Base-by-base conservation (phyloP, 2,329 filamentous ascomycete species). In the Dactylellina cionopaga region DNA sequence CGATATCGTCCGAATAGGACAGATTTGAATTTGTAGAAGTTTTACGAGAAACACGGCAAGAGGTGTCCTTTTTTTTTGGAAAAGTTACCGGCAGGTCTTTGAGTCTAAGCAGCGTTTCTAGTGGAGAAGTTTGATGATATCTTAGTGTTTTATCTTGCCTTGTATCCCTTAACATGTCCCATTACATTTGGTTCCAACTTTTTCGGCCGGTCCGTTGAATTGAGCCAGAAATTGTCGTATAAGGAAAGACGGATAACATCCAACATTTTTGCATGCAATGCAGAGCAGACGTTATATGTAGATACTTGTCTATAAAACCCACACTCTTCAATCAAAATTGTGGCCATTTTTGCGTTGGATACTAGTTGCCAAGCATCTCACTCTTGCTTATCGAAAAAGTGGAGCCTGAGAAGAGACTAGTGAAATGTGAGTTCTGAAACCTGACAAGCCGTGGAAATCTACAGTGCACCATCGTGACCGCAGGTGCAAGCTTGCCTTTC, bases 381-480 rank as follows among this genome's bases (percentile, higher is more conserved):
- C 39, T 55, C 29, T 29, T 25, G 43, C 56, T 60, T 66, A 55
- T 65, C 37, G 41, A 44, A 22, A 35, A 51, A 58, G 62, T 66
- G 62, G 62, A 56, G 51, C 62, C 62, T 66, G 51, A n/a, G n/a
- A n/a, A n/a, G n/a, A n/a, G n/a, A n/a, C n/a, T n/a, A n/a, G n/a
- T n/a, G n/a, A n/a, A n/a, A 66, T 66, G 62, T 66, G 62, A 51
- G 43, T 66, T 58, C 51, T 66, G 62, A 66, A 66, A 66, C 62
- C 39, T 55, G 33, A 19, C 51, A 55, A 47, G 31, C 11, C 25
- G 13, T 10, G 2, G n/a, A n/a, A n/a, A n/a, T n/a, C n/a, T n/a
- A n/a, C n/a, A n/a, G n/a, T 55, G 17, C 33, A 35, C 33, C 17
- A 55, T 51, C 31, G 35, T 51, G 25, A 29, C 9, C 19, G 5